Evolutionary conservation across 148 eudicot genomes (phyloP), one percentile per base, ranked within the genome.

Genomic region (Salicornia ramosissima): DNA sequence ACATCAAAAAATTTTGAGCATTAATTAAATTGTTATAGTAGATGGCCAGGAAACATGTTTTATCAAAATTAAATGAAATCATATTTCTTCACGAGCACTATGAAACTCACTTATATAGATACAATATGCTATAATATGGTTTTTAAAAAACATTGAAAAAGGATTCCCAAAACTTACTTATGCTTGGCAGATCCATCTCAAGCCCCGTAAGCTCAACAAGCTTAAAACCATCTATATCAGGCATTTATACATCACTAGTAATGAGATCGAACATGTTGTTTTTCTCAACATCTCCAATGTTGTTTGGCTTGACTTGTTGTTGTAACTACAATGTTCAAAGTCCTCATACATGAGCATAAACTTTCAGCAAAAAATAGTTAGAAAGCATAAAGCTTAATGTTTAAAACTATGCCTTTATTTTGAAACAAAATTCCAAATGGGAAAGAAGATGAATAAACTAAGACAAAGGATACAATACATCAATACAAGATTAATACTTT

Each of bases 181-280:
- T 85, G 52, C 82, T 84, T 68, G 90, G 90, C 26, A 86, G 76
- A 80, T 86, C 85, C 90, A 83, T 86, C 71, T 83, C 85, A 64
- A 81, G 85, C 16, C 87, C 90, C 42, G 83, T 87, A 65, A 79
- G 81, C 85, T 83, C 86, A 22, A 86, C 86, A 68, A 86, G 79
- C 81, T 76, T 83, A 70, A 86, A 83, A 21, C 90, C 90, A 80
- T 86, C 90, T 85, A 86, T 86, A 59, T 83, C 87, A 40, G 87
- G 90, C 90, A 83, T 83, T 54, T 83, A 82, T 11, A 86, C 87
- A 74, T 86, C 90, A 31, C 83, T 86, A 31, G 83, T 86, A 43
- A 86, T 85, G 42, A 86, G 78, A 72, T 86, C 90, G 34, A 83
- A 83, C 50, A 64, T 73, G 73, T 64, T 86, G 73, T 80, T 82